These are phyloP conservation scores for Petunia secreta DNA, from an alignment of 257 asterid genomes.

Conservation along the genomic window DNA sequence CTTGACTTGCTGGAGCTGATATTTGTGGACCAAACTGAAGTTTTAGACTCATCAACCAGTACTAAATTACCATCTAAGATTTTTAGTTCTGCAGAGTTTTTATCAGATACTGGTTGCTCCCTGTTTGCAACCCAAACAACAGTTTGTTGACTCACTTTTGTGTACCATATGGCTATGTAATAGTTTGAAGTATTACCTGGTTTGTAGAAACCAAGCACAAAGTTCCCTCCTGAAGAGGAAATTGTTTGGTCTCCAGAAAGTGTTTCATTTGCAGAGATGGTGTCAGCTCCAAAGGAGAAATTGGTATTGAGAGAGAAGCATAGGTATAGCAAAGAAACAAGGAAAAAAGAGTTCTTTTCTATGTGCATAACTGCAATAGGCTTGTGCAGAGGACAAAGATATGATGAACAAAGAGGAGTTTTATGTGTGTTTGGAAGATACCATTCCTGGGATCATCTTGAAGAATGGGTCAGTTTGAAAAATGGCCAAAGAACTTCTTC, in stretches of 20 bases:
- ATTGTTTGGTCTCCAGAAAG: constrained; percentile 49
- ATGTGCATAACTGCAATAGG: constrained; percentile 33
- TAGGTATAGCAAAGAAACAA: constrained; percentile 26
- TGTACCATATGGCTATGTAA: constrained; percentile 51
- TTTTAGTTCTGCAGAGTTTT: constrained; percentile 32
- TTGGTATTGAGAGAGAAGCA: constrained; percentile 24
- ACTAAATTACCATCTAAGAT: constrained; percentile 42
- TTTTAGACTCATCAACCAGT: constrained; percentile 41
- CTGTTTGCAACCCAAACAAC: constrained; percentile 57
- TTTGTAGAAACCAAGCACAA: constrained; percentile 49
- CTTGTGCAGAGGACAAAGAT: constrained; percentile 3
- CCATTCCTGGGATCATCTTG: constrained; percentile 23
- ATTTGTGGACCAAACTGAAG: constrained; percentile 61
- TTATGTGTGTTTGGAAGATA: not conserved
- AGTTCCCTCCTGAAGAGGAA: constrained; percentile 38
- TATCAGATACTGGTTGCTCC: constrained; percentile 39
- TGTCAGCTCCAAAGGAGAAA: constrained; percentile 40
- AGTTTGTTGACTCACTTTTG: constrained; percentile 27
- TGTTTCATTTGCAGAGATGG: constrained; percentile 41
- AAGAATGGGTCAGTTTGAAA: constrained; percentile 19
- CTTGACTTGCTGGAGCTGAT: constrained; percentile 34
- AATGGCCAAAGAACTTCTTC: not conserved
- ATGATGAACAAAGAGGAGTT: not conserved
- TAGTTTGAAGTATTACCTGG: constrained; percentile 39
- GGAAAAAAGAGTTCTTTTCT: not conserved